Evolutionary conservation across 2,329 filamentous ascomycete genomes (phyloP), one percentile per base, ranked within the genome.

Genomic region (Ophiocordyceps robertsii): DNA sequence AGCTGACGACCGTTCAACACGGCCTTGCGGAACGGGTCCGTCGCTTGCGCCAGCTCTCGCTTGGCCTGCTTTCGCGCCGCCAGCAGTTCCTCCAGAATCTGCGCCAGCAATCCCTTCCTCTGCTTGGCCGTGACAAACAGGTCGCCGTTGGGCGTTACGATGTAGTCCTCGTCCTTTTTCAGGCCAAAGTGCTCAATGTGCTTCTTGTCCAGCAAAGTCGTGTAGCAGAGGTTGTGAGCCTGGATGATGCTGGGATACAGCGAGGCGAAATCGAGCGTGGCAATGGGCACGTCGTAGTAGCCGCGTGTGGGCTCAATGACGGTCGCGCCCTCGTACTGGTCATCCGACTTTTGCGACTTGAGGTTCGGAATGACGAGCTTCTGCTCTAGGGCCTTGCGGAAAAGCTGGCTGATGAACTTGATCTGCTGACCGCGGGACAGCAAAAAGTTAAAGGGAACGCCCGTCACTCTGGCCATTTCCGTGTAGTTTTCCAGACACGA

Each of bases 401-500:
- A 98, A 14, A 98, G 70, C 58, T 98, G 92, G 59, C 89, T 96
- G 65, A 98, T 77, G 65, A 98, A 98, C 56, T 95, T 95, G 59
- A 98, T 81, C 63, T 98, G 93, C 60, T 98, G 92, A 37, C 92
- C 92, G 56, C 89, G 80, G 21, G 92, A 80, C 2, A 98, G 73
- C 37, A 98, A 73, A 56, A 83, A 94, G 58, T 95, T 96, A 70
- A 98, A 98, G 0, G 92, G 92, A 5, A 98, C 90, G 53, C 92
- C 92, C 24, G 93, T 98, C 64, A 98, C 92, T 77, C 92, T 92
- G 44, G 92, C 90, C 92, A 98, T 98, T 65, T 98, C 92, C 0
- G 92, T 96, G 56, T 96, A 96, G 60, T 98, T 98, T 64, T 95
- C 84, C n/a, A 98, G 70, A 63, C 92, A 96, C 57, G 94, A 96